Conservation (phyloP, 1,284 basidiomycete genomes). For the Apiotrichum gamsii region DNA sequence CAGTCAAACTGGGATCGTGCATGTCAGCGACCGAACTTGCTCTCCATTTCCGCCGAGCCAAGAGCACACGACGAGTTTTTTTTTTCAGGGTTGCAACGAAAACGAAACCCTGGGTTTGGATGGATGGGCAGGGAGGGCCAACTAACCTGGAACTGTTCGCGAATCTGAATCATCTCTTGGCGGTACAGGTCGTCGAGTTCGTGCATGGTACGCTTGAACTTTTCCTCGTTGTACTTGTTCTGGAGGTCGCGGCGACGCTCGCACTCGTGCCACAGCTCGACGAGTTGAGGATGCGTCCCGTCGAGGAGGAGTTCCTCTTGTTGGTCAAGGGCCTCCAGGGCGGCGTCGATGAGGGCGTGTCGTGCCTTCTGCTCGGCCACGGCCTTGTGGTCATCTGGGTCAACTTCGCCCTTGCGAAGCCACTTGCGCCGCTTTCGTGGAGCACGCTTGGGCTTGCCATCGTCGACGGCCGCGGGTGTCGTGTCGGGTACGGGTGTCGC, state of each 20-base stretch:
- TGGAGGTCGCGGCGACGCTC: constrained; percentile 19
- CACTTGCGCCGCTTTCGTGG: constrained; percentile 37
- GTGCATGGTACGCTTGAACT: constrained; percentile 9
- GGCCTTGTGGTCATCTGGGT: constrained; percentile 39
- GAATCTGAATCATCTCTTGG: constrained; percentile 9
- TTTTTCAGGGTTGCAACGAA: too few species aligned
- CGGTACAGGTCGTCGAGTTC: constrained; percentile 13
- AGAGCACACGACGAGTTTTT: too few species aligned
- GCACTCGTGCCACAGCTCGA: constrained; percentile 29
- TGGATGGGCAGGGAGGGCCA: too few species aligned
- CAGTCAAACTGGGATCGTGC: constrained; percentile 13
- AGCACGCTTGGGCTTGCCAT: constrained; percentile 18
- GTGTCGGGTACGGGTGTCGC: not conserved
- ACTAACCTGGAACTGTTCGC: constrained; percentile 23
- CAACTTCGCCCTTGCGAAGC: constrained; percentile 43
- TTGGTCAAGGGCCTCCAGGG: constrained; percentile 28
- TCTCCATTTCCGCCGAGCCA: too few species aligned
- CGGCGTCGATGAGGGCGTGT: constrained; percentile 20
- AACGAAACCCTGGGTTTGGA: too few species aligned
- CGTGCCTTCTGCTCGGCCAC: constrained; percentile 33
- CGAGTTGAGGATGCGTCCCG: constrained; percentile 24
- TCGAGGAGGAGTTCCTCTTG: constrained; percentile 26
- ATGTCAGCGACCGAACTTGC: constrained; percentile 7
- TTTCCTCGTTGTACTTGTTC: constrained; percentile 12
- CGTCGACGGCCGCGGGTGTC: constrained; percentile 1